Evolutionary conservation across 2,329 filamentous ascomycete genomes (phyloP), one percentile per base, ranked within the genome.

Genomic region (Byssothecium circinans): DNA sequence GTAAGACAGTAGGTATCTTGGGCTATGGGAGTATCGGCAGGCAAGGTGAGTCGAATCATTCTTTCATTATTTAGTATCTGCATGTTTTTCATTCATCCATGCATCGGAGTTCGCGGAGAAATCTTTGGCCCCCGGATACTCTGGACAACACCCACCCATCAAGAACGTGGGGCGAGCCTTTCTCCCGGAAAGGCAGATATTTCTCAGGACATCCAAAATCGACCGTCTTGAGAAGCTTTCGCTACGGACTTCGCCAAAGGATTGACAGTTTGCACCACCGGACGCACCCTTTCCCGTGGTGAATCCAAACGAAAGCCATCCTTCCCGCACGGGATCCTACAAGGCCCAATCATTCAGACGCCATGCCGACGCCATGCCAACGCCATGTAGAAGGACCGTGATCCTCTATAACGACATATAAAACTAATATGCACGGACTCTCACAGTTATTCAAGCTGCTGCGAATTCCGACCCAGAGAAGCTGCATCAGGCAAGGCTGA

Each of bases 11-110:
- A 1, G 84, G 82, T 0, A 79, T 87, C 12, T 60, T 84, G 10
- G 82, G 82, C 0, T 85, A 85, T 56, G 82, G 82, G 5, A 81
- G 78, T 59, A 85, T 85, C 52, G 82, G 82, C 12, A 70, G 82
- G 50, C 82, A 85, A 65, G 79, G 78, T 79, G 63, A 48, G 71
- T 65, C 15, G 12, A 8, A 14, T 5, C 29, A 32, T 32, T n/a
- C 12, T 14, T 14, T 32, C 14, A 5, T 14, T 32, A n/a, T 32
- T 5, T 32, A 12, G 10, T 32, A n/a, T 32, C 8, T 32, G 29
- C 22, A 40, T 43, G 33, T 37, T 35, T 43, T 38, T 32, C 35
- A 29, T 41, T 30, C 37, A 43, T 43, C 14, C 30, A 34, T 33
- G 25, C n/a, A 12, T 11, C 33, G 33, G 25, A 20, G 33, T 25